Base-by-base conservation (phyloP, 768 basidiomycete species). In the Tricholomella constricta region DNA sequence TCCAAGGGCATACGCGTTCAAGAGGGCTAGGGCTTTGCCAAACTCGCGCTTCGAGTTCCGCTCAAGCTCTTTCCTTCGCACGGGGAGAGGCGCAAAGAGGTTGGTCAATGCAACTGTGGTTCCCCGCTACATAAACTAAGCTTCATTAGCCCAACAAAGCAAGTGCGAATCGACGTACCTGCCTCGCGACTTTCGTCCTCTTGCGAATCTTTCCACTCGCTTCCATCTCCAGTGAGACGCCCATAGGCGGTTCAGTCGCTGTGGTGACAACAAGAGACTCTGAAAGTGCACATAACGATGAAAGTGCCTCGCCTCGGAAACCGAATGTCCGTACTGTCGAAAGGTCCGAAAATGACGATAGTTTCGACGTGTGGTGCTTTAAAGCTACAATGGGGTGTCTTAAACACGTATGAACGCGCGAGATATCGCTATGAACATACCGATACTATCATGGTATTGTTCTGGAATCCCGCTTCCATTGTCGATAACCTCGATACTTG, bases 241-340 rank as follows among this genome's bases (percentile, higher is more conserved):
- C 97, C 75, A 89, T 83, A 0, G 94, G 94, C 1, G 87, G 80
- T 17, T 77, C 74, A 0, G 91, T 94, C 3, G 90, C 79, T 0
- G 96, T 98, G 1, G 79, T 79, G 43, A 98, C 77, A 0, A 73
- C 76, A 10, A 98, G 80, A 3, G 75, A 69, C 48, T 89, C 86
- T 45, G 85, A 81, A 1, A 97, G 71, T 1, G 91, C 91, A 64
- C 95, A 99, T 0, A 99, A 78, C 2, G 96, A 94, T 6, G 94
- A 93, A 0, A 99, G 76, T 0, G 97, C 97, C 71, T 99, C 97
- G 14, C 97, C 97, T 32, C 97, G 82, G 65, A 98, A 99, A 0
- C 96, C 96, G 67, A 98, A 97, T 0, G 94, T 93, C 5, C 72
- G 71, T 9, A 98, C 83, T 0, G 78, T 72, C 2, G 81, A 73